Evolutionary conservation across 441 rosid species (phyloP).

Genomic region (Gossypium aridum): DNA sequence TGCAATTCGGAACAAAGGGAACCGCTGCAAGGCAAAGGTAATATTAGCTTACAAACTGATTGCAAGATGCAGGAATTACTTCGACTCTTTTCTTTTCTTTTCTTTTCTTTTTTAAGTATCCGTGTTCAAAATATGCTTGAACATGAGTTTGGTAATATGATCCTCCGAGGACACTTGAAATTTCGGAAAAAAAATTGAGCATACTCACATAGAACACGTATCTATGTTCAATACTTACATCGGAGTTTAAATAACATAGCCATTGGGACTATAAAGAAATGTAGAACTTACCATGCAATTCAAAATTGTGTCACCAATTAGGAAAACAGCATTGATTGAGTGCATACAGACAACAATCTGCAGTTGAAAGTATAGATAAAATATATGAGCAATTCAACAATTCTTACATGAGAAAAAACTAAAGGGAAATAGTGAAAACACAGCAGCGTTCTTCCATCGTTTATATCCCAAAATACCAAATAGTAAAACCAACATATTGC

Average conservation of each 20-base stretch:
- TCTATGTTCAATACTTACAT: background rate
- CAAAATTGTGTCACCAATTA: constrained; percentile 60
- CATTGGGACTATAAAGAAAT: background rate
- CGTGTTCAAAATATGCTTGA: no score
- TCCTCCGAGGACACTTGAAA: background rate
- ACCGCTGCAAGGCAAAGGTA: constrained; percentile 42
- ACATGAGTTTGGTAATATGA: background rate
- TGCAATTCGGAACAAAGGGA: constrained; percentile 71
- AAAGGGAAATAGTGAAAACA: background rate
- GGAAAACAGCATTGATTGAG: constrained; percentile 61
- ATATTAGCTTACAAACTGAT: background rate
- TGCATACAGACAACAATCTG: constrained; percentile 74
- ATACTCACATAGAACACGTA: background rate
- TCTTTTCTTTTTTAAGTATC: no score
- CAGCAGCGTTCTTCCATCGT: background rate
- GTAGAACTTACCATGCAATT: constrained; percentile 53
- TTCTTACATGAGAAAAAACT: background rate
- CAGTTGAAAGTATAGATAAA: constrained; percentile 18
- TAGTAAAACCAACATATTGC: background rate
- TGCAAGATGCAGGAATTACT: background rate
- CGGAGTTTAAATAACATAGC: background rate
- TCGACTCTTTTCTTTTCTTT: background rate
- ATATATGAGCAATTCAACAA: background rate
- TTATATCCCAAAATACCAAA: background rate
- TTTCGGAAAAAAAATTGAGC: background rate